Evolutionary conservation across 805 yeast genomes (phyloP).

Genomic region (Pachysolen tannophilus): DNA sequence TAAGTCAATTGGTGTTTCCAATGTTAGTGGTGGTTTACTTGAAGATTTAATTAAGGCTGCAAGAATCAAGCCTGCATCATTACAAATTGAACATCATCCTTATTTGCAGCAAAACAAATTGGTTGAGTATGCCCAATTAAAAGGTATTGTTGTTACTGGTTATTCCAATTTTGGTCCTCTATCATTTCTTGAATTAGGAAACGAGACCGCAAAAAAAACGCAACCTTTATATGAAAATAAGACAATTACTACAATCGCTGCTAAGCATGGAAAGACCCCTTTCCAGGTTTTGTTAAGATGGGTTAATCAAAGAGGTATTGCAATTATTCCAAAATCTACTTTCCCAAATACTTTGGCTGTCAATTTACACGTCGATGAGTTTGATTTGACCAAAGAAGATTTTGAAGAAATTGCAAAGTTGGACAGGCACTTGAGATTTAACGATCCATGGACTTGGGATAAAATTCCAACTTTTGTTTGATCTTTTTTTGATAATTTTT

Average conservation of each 20-base stretch:
- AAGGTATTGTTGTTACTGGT: constrained; percentile 61
- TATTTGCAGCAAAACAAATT: constrained; percentile 69
- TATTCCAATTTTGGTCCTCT: constrained; percentile 77
- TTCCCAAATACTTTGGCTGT: constrained; percentile 28
- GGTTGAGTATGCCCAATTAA: constrained; percentile 47
- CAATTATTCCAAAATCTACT: constrained; percentile 63
- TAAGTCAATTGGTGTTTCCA: constrained; percentile 76
- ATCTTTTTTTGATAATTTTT: no score
- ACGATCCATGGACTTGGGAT: constrained; percentile 65
- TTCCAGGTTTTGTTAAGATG: constrained; percentile 67
- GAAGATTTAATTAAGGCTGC: constrained; percentile 65
- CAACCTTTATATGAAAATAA: constrained; percentile 48
- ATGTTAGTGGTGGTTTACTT: constrained; percentile 61
- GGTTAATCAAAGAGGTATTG: constrained; percentile 65
- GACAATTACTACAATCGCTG: constrained; percentile 40
- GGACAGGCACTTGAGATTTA: constrained; percentile 62
- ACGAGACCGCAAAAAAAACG: constrained; percentile 36
- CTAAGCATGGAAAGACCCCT: constrained; percentile 37
- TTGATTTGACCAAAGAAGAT: constrained; percentile 44
- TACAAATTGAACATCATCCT: constrained; percentile 91
- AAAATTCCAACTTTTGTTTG: no score
- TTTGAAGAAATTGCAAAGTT: constrained; percentile 42
- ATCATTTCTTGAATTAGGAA: constrained; percentile 41
- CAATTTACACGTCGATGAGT: constrained; percentile 31
- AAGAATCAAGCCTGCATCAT: constrained; percentile 64